phyloP scores from a whole-genome alignment of 176 grass and related monocot species.

The Cenchrus purpureus region DNA sequence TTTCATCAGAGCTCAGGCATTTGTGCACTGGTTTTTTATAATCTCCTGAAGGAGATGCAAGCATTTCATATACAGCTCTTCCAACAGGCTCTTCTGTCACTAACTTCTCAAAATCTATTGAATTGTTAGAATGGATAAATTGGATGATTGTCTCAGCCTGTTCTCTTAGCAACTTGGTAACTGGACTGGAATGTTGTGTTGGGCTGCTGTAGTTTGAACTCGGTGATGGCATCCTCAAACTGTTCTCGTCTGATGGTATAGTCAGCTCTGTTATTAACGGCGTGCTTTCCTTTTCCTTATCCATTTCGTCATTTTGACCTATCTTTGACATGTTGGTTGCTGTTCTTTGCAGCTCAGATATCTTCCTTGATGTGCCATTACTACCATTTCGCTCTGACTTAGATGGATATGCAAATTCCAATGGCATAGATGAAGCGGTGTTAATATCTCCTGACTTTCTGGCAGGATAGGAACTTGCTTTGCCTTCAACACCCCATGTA shows the following conservation, averaged over 20 bases:
- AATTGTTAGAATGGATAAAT: slow-evolving; percentile 27
- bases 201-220: slow-evolving; percentile 17
- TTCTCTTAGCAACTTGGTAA: slow-evolving; percentile 10
- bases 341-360: background rate
- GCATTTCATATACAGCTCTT: slow-evolving; percentile 14
- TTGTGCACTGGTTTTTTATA: background rate
- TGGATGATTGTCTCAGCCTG: background rate
- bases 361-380: slow-evolving; percentile 20
- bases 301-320: background rate
- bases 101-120: slow-evolving; percentile 7
- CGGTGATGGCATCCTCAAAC: slow-evolving; percentile 4
- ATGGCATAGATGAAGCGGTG: slow-evolving; percentile 40
- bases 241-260: slow-evolving; percentile 16
- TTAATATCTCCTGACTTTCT: slow-evolving; percentile 7
- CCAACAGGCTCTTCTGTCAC: slow-evolving; percentile 8
- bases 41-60: slow-evolving; percentile 10
- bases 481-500: background rate
- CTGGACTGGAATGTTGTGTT: slow-evolving; percentile 2
- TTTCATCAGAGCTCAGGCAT: slow-evolving; percentile 20
- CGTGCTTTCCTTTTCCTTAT: slow-evolving; percentile 1
- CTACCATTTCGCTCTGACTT: slow-evolving; percentile 3
- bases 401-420: slow-evolving; percentile 38
- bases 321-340: background rate
- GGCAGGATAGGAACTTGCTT: slow-evolving; percentile 12
- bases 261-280: background rate